Percentiles rank a stretch among this genome's conserved stretches.
phyloP scores from a whole-genome alignment of 139 green algal genomes.

The Haematococcus sp. region DNA sequence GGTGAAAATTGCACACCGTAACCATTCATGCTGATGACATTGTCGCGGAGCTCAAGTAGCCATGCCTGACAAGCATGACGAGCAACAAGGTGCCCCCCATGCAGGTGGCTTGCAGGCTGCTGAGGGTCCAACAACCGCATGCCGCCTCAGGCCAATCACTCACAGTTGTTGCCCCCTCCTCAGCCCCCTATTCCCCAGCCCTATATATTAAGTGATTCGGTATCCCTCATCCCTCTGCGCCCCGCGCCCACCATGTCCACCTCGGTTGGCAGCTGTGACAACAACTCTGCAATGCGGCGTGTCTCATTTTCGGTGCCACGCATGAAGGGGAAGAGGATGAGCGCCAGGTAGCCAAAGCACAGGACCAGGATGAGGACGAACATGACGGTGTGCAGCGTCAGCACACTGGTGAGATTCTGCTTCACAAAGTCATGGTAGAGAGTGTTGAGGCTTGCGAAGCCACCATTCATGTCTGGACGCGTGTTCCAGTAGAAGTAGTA shows the following conservation, averaged over 20 bases:
- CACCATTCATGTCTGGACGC: not conserved
- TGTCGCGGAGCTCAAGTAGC: no score
- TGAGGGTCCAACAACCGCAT: no score
- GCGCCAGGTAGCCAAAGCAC: slow-evolving; percentile 8
- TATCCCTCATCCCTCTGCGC: no score
- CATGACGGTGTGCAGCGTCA: slow-evolving; percentile 20
- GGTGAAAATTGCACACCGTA: no score
- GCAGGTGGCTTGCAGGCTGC: no score
- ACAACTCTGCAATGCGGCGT: slow-evolving; percentile 45
- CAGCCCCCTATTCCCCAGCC: no score
- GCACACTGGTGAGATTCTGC: slow-evolving; percentile 6
- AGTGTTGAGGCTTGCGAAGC: not conserved
- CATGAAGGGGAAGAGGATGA: slow-evolving; percentile 33
- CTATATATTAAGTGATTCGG: no score
- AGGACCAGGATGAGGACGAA: slow-evolving; percentile 26
- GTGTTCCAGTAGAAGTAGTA: slow-evolving; percentile 14
- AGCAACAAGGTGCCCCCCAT: no score
- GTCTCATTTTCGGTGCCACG: slow-evolving; percentile 27
- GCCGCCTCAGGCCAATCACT: no score
- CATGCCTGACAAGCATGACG: no score
- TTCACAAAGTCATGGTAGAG: slow-evolving; percentile 5
- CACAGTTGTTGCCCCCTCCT: no score
- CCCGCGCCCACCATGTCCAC: slow-evolving; percentile 1
- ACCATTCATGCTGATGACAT: no score
- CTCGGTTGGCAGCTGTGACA: slow-evolving; percentile 40